These are phyloP conservation scores for Ramicandelaber brevisporus DNA, from an alignment of 192 early-diverging fungal genomes.

Conservation along the genomic window DNA sequence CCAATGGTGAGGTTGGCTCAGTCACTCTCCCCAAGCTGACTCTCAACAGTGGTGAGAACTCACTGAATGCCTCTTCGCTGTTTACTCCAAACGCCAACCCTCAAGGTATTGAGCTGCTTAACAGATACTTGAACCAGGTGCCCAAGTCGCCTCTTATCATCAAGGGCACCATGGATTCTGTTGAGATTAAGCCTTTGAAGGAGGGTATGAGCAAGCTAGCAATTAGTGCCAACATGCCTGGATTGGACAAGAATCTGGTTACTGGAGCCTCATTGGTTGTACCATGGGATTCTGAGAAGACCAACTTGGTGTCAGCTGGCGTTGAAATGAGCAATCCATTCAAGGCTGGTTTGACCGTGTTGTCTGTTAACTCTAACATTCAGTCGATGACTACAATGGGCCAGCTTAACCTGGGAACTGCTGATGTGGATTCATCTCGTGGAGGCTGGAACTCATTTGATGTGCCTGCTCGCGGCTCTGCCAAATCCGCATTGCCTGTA, in stretches of 20 bases:
- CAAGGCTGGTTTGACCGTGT: constrained; percentile 17
- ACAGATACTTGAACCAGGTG: constrained; percentile 19
- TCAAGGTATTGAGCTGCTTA: constrained; percentile 18
- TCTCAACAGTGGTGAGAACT: constrained; percentile 17
- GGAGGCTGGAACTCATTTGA: too few relatives aligned
- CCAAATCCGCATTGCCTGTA: constrained; percentile 8
- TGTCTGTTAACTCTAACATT: constrained; percentile 16
- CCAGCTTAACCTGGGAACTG: constrained; percentile 17
- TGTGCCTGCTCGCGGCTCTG: too few relatives aligned
- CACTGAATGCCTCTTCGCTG: constrained; percentile 10
- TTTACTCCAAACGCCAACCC: constrained; percentile 18
- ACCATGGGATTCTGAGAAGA: constrained; percentile 12
- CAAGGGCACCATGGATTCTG: constrained; percentile 12
- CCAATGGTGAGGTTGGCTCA: constrained; percentile 14
- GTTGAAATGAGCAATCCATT: constrained; percentile 26
- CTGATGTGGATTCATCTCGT: too few relatives aligned
- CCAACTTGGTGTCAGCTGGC: constrained; percentile 14
- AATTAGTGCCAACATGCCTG: constrained; percentile 16
- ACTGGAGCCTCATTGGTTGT: constrained; percentile 13
- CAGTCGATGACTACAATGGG: constrained; percentile 16
- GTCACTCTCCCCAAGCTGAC: constrained; percentile 17
- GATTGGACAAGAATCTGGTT: constrained; percentile 15
- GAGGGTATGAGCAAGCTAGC: constrained; percentile 13
- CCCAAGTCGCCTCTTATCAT: constrained; percentile 13
- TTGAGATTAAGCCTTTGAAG: constrained; percentile 12